phyloP scores from a whole-genome alignment of 1,139 yeast genomes.

The Kodamaea fungicola region DNA sequence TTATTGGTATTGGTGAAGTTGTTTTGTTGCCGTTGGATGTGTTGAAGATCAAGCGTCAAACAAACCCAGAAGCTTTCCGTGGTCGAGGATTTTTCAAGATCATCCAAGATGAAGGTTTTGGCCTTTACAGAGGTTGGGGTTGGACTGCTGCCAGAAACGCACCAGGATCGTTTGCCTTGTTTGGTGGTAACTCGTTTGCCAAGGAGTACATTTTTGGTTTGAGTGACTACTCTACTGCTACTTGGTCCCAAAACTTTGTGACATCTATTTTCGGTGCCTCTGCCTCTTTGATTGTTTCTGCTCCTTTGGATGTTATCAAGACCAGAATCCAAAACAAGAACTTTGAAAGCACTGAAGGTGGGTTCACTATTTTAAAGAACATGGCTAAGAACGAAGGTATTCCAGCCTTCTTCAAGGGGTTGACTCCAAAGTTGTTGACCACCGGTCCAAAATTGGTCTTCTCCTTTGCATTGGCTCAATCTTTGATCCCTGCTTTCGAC shows the following conservation, averaged over 20 bases:
- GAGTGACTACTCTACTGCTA: slow-evolving; percentile 81
- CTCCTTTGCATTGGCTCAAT: slow-evolving; percentile 94
- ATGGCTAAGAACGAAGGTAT: slow-evolving; percentile 89
- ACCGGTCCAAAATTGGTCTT: slow-evolving; percentile 98
- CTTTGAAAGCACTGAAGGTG: slow-evolving; percentile 94
- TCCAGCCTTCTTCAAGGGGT: slow-evolving; percentile 92
- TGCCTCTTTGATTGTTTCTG: slow-evolving; percentile 93
- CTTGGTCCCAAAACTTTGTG: slow-evolving; percentile 92
- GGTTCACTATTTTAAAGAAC: slow-evolving; percentile 86
- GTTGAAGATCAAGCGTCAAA: slow-evolving; percentile 95
- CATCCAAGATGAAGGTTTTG: slow-evolving; percentile 85
- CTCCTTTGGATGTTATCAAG: slow-evolving; percentile 97
- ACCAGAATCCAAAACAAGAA: slow-evolving; percentile 96
- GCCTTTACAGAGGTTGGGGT: slow-evolving; percentile 97
- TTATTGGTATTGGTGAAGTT: slow-evolving; percentile 97
- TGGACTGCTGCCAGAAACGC: slow-evolving; percentile 99
- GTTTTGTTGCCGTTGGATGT: slow-evolving; percentile 94
- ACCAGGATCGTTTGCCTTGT: slow-evolving; percentile 95
- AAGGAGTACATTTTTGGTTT: slow-evolving; percentile 91
- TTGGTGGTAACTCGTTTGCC: slow-evolving; percentile 98
- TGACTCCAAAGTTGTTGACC: slow-evolving; percentile 92
- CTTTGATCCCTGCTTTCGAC: slow-evolving; percentile 94
- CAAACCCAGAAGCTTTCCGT: slow-evolving; percentile 96
- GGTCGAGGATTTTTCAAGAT: slow-evolving; percentile 94
- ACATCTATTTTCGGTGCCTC: slow-evolving; percentile 98